Percentiles rank a stretch among this genome's conserved stretches.
phyloP scores from a whole-genome alignment of 2,329 filamentous ascomycete species.

The Proliferodiscus dingleyae region DNA sequence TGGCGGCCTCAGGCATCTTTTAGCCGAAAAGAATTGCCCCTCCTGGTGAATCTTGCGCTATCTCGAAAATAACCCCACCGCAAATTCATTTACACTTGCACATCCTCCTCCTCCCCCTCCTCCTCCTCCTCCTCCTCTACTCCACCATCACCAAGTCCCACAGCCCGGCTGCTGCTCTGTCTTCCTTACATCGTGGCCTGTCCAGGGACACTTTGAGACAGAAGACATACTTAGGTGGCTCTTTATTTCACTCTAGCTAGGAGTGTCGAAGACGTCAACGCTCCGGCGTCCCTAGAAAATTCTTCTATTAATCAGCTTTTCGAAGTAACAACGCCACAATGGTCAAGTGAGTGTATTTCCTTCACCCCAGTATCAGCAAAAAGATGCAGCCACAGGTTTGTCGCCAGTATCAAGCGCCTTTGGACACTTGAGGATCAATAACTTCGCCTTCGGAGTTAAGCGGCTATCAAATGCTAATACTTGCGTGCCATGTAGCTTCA shows the following conservation, averaged over 20 bases:
- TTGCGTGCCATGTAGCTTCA: slow-evolving; percentile 68
- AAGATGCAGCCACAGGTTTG: too few species aligned
- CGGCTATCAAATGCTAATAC: slow-evolving; percentile 42
- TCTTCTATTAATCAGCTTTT: slow-evolving; percentile 32
- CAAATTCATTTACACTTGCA: background rate
- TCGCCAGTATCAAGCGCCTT: too few species aligned
- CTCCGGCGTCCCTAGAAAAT: slow-evolving; percentile 25
- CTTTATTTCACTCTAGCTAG: slow-evolving; percentile 22
- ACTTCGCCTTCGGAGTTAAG: slow-evolving; percentile 17
- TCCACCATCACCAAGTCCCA: slow-evolving; percentile 14
- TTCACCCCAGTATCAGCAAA: background rate
- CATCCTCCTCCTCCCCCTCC: slow-evolving; percentile 5
- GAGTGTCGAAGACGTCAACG: slow-evolving; percentile 18
- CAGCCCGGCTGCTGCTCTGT: slow-evolving; percentile 26
- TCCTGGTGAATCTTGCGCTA: background rate
- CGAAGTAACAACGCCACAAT: slow-evolving; percentile 81
- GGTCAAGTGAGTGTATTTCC: slow-evolving; percentile 82
- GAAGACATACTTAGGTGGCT: slow-evolving; percentile 21
- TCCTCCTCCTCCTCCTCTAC: slow-evolving; percentile 11
- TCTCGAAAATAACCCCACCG: background rate
- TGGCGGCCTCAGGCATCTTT: too few species aligned
- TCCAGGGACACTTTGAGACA: slow-evolving; percentile 27
- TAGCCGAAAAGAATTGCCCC: too few species aligned
- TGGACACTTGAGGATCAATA: slow-evolving; percentile 6
- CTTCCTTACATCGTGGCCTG: slow-evolving; percentile 24